Conservation (phyloP, 2,329 filamentous ascomycete genomes). For the Sordariomycetes sp. region DNA sequence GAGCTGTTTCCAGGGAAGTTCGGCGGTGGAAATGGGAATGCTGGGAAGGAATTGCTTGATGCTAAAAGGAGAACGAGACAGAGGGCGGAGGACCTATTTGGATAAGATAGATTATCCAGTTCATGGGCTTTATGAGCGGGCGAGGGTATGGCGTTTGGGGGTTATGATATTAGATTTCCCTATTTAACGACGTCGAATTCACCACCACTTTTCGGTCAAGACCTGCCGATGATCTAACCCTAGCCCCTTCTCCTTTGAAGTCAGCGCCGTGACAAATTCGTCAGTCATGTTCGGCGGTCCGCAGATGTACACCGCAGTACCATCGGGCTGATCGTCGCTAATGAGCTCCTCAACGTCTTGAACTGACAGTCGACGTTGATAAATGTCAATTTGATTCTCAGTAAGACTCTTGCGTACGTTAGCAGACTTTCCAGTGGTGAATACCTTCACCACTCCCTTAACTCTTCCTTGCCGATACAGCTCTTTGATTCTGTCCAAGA, state of each 20-base stretch:
- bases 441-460: conserved; percentile 33
- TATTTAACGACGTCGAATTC: conserved; percentile 3
- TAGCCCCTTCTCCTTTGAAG: conserved; percentile 15
- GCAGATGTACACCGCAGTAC: conserved; percentile 55
- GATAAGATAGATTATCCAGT: too few relatives aligned
- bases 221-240: conserved; percentile 37
- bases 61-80: conserved; percentile 43
- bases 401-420: neutral
- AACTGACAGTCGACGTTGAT: conserved; percentile 29
- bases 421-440: conserved; percentile 27
- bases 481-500: conserved; percentile 35
- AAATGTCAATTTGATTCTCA: conserved; percentile 8
- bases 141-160: neutral
- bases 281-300: conserved; percentile 64
- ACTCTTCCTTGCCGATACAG: conserved; percentile 29
- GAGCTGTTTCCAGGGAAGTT: conserved; percentile 58
- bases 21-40: conserved; percentile 35
- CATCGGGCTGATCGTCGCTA: conserved; percentile 15
- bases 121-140: too few relatives aligned
- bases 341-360: conserved; percentile 32
- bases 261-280: conserved; percentile 43
- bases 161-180: neutral
- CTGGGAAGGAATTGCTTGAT: conserved; percentile 58
- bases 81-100: conserved; percentile 65
- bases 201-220: conserved; percentile 59